Evolutionary conservation across 306 rosid species (phyloP).

Genomic region (Acmispon strigosus): DNA sequence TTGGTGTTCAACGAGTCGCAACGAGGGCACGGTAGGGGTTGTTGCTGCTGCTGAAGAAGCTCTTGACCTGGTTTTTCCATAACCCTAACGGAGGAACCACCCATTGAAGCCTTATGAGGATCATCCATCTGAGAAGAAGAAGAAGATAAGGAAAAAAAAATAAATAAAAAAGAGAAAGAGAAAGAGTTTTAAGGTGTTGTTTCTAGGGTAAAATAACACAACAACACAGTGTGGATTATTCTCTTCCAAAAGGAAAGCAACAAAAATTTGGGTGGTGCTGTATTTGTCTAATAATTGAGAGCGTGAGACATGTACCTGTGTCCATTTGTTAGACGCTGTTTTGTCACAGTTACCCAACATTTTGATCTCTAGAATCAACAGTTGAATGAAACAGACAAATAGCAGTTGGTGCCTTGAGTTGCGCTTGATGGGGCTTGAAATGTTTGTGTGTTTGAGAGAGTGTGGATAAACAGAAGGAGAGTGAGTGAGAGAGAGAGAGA

Average conservation of each 20-base stretch:
- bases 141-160: not conserved
- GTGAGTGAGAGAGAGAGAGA: not conserved
- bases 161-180: not conserved
- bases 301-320: conserved; percentile 48
- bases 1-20: conserved; percentile 94
- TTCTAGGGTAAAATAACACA: conserved; percentile 50
- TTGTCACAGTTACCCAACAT: conserved; percentile 62
- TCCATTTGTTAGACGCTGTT: conserved; percentile 55
- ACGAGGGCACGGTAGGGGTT: conserved; percentile 74
- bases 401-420: conserved; percentile 54
- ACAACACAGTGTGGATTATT: conserved; percentile 44
- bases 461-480: not conserved
- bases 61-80: conserved; percentile 70
- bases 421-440: conserved; percentile 28
- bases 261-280: conserved; percentile 68
- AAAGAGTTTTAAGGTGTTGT: conserved; percentile 30
- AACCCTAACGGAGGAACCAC: conserved; percentile 27
- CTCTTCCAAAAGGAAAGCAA: conserved; percentile 86
- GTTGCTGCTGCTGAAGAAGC: conserved; percentile 44
- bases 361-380: conserved; percentile 16
- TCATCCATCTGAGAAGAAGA: conserved; percentile 33
- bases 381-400: conserved; percentile 38
- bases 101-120: conserved; percentile 44
- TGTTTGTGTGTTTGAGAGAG: not conserved
- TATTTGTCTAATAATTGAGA: conserved; percentile 79